Evolutionary conservation across 2,329 filamentous ascomycete genomes (phyloP), one percentile per base, ranked within the genome.

Genomic region (Scedosporium aurantiacum): DNA sequence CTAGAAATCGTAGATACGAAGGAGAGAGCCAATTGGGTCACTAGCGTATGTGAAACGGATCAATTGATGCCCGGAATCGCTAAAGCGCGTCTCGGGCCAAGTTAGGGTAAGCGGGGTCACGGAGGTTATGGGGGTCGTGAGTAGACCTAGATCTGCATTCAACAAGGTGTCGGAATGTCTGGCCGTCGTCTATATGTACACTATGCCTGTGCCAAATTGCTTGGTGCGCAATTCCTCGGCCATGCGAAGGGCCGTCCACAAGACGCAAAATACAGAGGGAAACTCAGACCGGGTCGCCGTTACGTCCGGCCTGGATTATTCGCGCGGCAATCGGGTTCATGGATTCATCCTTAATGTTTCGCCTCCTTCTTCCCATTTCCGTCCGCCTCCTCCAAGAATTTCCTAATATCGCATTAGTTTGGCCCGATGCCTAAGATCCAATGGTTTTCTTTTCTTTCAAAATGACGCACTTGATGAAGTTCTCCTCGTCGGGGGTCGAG

Each of bases 391-490:
- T 50, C 57, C 18, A 62, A 37, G 61, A 62, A 62, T 47, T 62
- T 62, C 61, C 61, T 62, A 32, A 18, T 14, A 5, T 16, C 18
- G 8, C 14, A 18, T 62, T 60, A 62, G 61, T 27, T 57, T 37
- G 5, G 16, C 18, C 21, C 1, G n/a, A 12, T 3, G 12, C 25
- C 12, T n/a, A 60, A 32, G 16, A 25, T n/a, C 5, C 23, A 27
- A 57, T 37, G n/a, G 10, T 5, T 16, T 7, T 18, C 14, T 2
- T 10, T 32, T 7, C 28, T 21, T 37, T 27, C 28, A 37, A 57
- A 61, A 62, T 58, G n/a, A 64, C 79, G 76, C 73, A 85, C 82
- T 84, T 83, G 78, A 85, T 84, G 74, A 85, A 85, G 71, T 84
- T 81, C 72, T 79, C 81, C 76, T 85, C 82, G 70, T 84, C 82